Percentiles rank a stretch among this genome's conserved stretches.
phyloP scores from a whole-genome alignment of 257 asterid genomes.

The Knoxia roxburghii region DNA sequence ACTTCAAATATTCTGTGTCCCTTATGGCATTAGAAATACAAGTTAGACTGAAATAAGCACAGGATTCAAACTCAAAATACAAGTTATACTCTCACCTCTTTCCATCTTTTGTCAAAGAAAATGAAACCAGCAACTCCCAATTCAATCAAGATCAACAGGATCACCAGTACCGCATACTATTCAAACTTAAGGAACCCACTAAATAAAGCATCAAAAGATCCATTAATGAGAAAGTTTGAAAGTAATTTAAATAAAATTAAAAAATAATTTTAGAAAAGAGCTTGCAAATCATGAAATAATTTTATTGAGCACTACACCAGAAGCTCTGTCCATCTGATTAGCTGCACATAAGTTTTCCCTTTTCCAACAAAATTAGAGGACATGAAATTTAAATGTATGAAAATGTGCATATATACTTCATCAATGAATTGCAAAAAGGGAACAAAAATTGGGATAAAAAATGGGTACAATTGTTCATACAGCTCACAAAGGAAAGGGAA shows the following conservation, averaged over 20 bases:
- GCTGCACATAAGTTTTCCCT: too few relatives aligned
- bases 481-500: background rate
- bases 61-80: slow-evolving; percentile 13
- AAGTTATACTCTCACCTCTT: slow-evolving; percentile 46
- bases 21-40: background rate
- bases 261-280: background rate
- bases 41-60: slow-evolving; percentile 9
- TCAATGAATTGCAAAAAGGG: background rate
- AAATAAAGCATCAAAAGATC: slow-evolving; percentile 7
- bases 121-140: slow-evolving; percentile 79
- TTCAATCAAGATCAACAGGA: slow-evolving; percentile 77
- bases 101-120: slow-evolving; percentile 93
- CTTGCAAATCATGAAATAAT: background rate
- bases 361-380: too few relatives aligned
- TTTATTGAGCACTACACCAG: too few relatives aligned
- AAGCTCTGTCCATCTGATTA: too few relatives aligned
- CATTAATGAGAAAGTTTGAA: background rate
- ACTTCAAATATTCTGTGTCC: background rate
- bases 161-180: slow-evolving; percentile 71
- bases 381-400: too few relatives aligned
- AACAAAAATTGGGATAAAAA: background rate
- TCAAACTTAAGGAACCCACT: slow-evolving; percentile 58
- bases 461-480: background rate
- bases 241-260: background rate
- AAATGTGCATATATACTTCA: too few relatives aligned